Conservation (phyloP, 2,329 filamentous ascomycete species). For the Pseudogymnoascus pannorum region DNA sequence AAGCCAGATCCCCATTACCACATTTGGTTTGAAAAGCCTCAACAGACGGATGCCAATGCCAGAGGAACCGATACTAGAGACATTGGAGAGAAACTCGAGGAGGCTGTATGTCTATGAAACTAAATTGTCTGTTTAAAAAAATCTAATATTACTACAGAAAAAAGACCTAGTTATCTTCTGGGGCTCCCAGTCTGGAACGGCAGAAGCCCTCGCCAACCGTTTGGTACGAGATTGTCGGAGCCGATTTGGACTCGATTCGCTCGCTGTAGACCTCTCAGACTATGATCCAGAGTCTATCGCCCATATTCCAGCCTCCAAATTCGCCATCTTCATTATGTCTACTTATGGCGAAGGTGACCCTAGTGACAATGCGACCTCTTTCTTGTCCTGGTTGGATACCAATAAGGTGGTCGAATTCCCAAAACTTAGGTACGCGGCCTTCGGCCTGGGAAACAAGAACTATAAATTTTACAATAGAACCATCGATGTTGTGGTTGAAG, state of each 20-base stretch:
- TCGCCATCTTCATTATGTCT: conserved; percentile 20
- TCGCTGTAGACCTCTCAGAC: conserved; percentile 12
- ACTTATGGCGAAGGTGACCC: conserved; percentile 24
- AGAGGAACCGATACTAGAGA: conserved; percentile 35
- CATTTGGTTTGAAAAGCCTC: conserved; percentile 43
- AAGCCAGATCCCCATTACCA: conserved; percentile 42
- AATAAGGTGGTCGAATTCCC: conserved; percentile 10
- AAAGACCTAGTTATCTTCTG: conserved; percentile 11
- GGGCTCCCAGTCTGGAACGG: conserved; percentile 13
- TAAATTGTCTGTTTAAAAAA: background rate
- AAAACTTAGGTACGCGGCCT: conserved; percentile 17
- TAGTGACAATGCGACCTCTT: conserved; percentile 18
- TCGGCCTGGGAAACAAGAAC: conserved; percentile 21
- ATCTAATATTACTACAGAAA: background rate
- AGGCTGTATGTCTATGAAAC: conserved; percentile 13
- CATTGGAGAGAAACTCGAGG: conserved; percentile 32
- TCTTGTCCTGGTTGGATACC: conserved; percentile 15
- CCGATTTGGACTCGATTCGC: background rate
- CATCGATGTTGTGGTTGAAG: conserved; percentile 15
- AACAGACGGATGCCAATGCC: conserved; percentile 19
- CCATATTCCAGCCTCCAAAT: conserved; percentile 13
- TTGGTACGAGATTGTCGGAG: background rate
- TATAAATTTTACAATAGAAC: conserved; percentile 22
- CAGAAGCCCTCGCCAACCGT: conserved; percentile 9
- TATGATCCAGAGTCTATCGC: conserved; percentile 12